Evolutionary conservation across 257 asterid genomes (phyloP).

Genomic region (Euphrasia confusa): DNA sequence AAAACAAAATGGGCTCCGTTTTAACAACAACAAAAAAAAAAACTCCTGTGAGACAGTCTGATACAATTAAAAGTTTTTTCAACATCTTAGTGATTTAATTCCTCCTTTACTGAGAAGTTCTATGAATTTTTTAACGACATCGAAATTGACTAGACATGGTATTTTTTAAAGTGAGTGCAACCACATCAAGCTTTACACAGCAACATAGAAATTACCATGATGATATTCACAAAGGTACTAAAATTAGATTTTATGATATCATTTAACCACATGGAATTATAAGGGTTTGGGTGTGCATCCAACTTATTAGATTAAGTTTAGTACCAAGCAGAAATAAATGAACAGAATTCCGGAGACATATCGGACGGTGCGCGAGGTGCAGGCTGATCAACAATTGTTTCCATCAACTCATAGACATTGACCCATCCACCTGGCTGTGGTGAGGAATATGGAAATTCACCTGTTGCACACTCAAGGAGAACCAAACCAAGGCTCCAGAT

Average conservation of each 20-base stretch:
- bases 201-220: neutral
- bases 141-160: neutral
- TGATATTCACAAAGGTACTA: constrained; percentile 6
- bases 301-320: constrained; percentile 1
- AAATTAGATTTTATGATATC: neutral
- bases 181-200: neutral
- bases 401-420: constrained; percentile 87
- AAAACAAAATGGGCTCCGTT: no score
- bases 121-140: neutral
- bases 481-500: constrained; percentile 98
- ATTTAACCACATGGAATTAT: constrained; percentile 5
- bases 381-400: constrained; percentile 77
- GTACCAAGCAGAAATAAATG: constrained; percentile 90
- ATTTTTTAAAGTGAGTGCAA: neutral
- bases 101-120: neutral
- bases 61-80: no score
- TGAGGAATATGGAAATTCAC: constrained; percentile 77
- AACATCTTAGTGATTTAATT: neutral
- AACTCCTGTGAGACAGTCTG: no score
- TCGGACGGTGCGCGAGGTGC: constrained; percentile 79
- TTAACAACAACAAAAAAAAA: no score
- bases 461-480: constrained; percentile 82
- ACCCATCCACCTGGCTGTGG: constrained; percentile 90
- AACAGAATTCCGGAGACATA: constrained; percentile 78
- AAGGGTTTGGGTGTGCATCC: constrained; percentile 5